Evolutionary conservation across 2,329 filamentous ascomycete species (phyloP), one percentile per base, ranked within the genome.

Genomic region (Myriangium duriaei): DNA sequence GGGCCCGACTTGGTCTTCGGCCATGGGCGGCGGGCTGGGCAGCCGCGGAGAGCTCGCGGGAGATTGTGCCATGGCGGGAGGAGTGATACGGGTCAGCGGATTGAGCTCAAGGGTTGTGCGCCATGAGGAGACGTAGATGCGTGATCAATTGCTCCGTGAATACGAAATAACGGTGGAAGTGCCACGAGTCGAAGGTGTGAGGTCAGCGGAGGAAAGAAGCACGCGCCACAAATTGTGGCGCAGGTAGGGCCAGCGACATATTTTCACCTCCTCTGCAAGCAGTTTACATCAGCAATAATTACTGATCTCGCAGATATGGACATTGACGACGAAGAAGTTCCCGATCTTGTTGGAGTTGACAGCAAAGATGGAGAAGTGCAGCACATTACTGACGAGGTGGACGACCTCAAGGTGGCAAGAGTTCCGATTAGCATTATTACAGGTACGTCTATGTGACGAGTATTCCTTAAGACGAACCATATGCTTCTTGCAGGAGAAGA

Each of bases 1-100:
- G 40, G 81, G 79, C 5, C 76, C 81, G 45, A 93, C 79, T 63
- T 96, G 88, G 49, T 94, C 91, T 62, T 98, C 91, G 44, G 88
- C 85, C 41, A 92, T 79, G 21, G 91, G 91, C 42, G 91, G 91
- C 43, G 91, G 91, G 60, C 86, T 95, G 42, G 91, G 91, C 36
- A 98, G 76, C 56, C 91, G 81, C 46, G 91, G 88, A 33, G 87
- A 95, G 61, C 76, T 88, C 45, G 83, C 79, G 4, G 63, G 63
- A 10, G 62, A 65, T 24, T 53, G 47, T 19, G 68, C 62, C 38
- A 40, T 40, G 21, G 11, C 13, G 5, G 12, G 28, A 11, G 9
- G 17, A 10, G 37, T 16, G 28, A 32, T 9, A 14, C 17, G 13
- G 10, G 10, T n/a, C 14, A 6, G 3, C 21, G 21, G 15, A 26